These are phyloP conservation scores for Strigomonas culicis DNA, from an alignment of 208 protist genomes.

Conservation along the genomic window DNA sequence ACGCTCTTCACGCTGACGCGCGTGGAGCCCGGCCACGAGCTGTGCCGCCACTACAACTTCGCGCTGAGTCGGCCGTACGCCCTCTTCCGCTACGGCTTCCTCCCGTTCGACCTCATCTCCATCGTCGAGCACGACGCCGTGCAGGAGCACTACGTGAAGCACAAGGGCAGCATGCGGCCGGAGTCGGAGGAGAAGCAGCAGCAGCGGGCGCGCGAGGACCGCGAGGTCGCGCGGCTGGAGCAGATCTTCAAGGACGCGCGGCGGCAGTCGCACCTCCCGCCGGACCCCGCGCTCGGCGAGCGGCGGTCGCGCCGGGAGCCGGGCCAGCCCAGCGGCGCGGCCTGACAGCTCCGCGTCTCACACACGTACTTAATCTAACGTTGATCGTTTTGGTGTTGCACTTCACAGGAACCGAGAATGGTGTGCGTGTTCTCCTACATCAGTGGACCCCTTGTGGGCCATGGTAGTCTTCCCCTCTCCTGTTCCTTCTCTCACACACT, in stretches of 20 bases:
- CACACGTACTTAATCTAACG: too few species aligned
- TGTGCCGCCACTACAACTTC: slow-evolving; percentile 93
- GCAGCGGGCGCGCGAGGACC: slow-evolving; percentile 21
- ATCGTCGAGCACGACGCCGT: slow-evolving; percentile 83
- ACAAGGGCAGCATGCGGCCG: slow-evolving; percentile 48
- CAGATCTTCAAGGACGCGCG: slow-evolving; percentile 61
- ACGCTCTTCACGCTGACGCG: slow-evolving; percentile 70
- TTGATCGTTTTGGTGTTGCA: too few species aligned
- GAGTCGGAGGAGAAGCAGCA: slow-evolving; percentile 50
- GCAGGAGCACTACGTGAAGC: slow-evolving; percentile 65
- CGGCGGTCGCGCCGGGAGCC: neutral
- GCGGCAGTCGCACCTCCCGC: neutral
- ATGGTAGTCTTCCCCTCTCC: too few species aligned
- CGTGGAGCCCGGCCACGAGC: slow-evolving; percentile 73
- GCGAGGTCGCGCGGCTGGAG: slow-evolving; percentile 65
- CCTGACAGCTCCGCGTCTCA: too few species aligned
- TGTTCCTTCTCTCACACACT: neutral
- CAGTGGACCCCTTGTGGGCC: too few species aligned
- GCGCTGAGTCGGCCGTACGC: slow-evolving; percentile 69
- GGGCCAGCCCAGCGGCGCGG: neutral
- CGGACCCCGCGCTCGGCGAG: neutral
- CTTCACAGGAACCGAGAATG: too few species aligned
- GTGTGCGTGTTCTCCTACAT: too few species aligned
- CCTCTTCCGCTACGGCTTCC: slow-evolving; percentile 89
- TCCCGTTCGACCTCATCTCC: slow-evolving; percentile 88